Conservation (phyloP, 2,329 filamentous ascomycete genomes). For the Leptographium wingfieldii region DNA sequence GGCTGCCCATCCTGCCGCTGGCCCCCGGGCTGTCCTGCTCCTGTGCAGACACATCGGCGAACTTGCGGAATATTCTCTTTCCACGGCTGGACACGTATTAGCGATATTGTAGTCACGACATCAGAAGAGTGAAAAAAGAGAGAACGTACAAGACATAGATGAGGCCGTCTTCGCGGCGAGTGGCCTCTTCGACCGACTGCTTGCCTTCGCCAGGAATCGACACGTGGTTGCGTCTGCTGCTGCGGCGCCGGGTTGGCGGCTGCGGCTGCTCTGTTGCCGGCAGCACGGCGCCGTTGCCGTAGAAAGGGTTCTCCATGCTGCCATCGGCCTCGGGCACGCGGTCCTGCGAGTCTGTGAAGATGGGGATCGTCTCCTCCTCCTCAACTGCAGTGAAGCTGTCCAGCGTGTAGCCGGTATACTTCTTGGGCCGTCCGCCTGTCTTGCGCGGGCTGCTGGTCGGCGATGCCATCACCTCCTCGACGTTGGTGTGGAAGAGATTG, state of each 20-base stretch:
- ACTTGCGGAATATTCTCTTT: conserved; percentile 65
- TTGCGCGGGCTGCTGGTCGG: conserved; percentile 28
- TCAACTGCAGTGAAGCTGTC: conserved; percentile 47
- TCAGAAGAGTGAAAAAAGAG: conserved; percentile 50
- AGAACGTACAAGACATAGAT: conserved; percentile 63
- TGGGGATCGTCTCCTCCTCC: conserved; percentile 48
- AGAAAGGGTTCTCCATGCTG: conserved; percentile 62
- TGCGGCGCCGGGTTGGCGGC: conserved; percentile 23
- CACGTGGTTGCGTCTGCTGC: conserved; percentile 43
- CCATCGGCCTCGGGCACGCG: conserved; percentile 55
- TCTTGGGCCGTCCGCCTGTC: conserved; percentile 26
- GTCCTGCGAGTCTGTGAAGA: conserved; percentile 72
- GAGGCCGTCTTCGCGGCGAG: conserved; percentile 56
- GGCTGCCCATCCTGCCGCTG: conserved; percentile 18
- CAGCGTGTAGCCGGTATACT: conserved; percentile 40
- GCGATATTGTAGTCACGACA: conserved; percentile 52
- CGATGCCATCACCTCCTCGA: conserved; percentile 42
- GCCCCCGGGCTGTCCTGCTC: conserved; percentile 11
- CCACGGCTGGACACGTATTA: conserved; percentile 47
- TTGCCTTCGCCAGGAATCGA: conserved; percentile 43
- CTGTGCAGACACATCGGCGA: conserved; percentile 23
- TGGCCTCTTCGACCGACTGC: conserved; percentile 49
- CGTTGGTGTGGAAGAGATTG: conserved; percentile 42
- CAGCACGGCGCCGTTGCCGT: conserved; percentile 29
- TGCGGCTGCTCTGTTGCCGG: conserved; percentile 19